Conservation (phyloP, 1,284 basidiomycete species). For the Boletus semigastroideus region DNA sequence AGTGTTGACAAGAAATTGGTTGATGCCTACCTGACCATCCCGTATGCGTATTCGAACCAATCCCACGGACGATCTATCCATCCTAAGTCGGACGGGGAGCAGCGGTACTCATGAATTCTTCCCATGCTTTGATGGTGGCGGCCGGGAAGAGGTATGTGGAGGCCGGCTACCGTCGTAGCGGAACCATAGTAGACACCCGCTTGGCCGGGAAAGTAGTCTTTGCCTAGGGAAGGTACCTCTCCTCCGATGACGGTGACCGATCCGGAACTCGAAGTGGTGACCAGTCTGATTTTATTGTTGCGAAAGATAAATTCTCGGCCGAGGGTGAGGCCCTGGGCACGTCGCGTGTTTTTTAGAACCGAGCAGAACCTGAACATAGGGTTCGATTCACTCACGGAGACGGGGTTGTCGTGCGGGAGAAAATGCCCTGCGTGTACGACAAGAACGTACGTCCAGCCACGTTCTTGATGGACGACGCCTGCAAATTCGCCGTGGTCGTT, state of each 20-base stretch:
- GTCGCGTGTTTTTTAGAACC: no score
- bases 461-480: conserved; percentile 71
- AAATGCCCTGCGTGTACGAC: conserved; percentile 59
- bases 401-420: conserved; percentile 49
- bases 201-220: conserved; percentile 48
- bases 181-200: conserved; percentile 54
- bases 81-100: background rate
- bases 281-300: conserved; percentile 49
- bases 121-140: conserved; percentile 59
- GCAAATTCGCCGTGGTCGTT: conserved; percentile 58
- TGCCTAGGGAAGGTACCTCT: conserved; percentile 42
- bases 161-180: conserved; percentile 43
- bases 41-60: conserved; percentile 95
- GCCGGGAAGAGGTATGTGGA: conserved; percentile 53
- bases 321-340: conserved; percentile 50
- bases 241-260: conserved; percentile 52
- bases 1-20: conserved; percentile 79
- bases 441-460: conserved; percentile 64
- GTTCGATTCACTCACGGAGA: conserved; percentile 51
- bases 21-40: conserved; percentile 76
- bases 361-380: no score
- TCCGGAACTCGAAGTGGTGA: conserved; percentile 30
- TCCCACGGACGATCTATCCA: conserved; percentile 24
- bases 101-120: conserved; percentile 37
- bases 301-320: conserved; percentile 62